Evolutionary conservation across 768 basidiomycete genomes (phyloP).

Genomic region (Phylloporus scabripes): DNA sequence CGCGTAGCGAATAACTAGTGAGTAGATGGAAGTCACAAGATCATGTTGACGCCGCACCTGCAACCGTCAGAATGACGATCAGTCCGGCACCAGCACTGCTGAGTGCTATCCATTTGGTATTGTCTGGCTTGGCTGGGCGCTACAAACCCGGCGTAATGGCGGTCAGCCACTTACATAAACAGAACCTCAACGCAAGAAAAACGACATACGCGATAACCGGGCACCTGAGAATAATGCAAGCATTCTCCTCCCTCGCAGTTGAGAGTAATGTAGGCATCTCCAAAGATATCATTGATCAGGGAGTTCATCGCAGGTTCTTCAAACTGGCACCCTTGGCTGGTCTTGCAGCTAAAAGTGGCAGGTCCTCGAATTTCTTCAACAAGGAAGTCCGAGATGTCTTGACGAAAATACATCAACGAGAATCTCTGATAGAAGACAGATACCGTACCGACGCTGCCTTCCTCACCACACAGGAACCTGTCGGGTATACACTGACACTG

Average conservation of each 20-base stretch:
- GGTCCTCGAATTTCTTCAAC: slow-evolving; percentile 88
- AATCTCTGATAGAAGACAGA: neutral
- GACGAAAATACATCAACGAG: neutral
- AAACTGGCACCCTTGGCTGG: slow-evolving; percentile 75
- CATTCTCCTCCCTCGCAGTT: slow-evolving; percentile 90
- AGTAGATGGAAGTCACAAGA: neutral
- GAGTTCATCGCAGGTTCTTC: slow-evolving; percentile 97
- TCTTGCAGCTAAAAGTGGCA: slow-evolving; percentile 73
- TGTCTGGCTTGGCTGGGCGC: slow-evolving; percentile 79
- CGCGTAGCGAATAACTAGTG: slow-evolving; percentile 7
- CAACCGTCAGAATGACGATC: slow-evolving; percentile 64
- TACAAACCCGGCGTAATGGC: slow-evolving; percentile 21
- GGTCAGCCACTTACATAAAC: neutral
- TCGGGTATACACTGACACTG: slow-evolving; percentile 92
- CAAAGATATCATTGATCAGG: slow-evolving; percentile 90
- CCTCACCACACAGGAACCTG: slow-evolving; percentile 92
- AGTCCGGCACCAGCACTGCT: slow-evolving; percentile 76
- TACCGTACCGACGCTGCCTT: slow-evolving; percentile 84
- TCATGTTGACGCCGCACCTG: slow-evolving; percentile 36
- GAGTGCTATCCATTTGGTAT: slow-evolving; percentile 74
- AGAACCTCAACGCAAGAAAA: neutral
- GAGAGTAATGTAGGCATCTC: slow-evolving; percentile 84
- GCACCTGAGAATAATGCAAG: slow-evolving; percentile 88
- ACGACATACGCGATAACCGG: slow-evolving; percentile 68
- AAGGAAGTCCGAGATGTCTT: slow-evolving; percentile 90